Evolutionary conservation across 2,329 filamentous ascomycete species (phyloP), one percentile per base, ranked within the genome.

Genomic region (Alternaria panax): DNA sequence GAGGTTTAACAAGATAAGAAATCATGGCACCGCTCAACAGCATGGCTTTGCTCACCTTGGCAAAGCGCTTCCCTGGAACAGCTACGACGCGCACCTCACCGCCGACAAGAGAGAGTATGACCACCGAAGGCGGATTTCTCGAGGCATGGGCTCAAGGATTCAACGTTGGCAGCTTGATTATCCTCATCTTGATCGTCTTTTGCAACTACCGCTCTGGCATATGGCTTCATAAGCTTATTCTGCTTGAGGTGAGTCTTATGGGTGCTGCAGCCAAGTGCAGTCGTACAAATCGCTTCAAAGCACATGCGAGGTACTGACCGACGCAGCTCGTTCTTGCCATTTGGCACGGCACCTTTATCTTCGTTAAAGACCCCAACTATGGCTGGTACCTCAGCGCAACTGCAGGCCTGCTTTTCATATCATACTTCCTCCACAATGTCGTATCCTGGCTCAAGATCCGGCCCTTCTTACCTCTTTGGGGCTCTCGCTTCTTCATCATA

Each of bases 61-160:
- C 43, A 22, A 73, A 68, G 54, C 69, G 72, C 20, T 51, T 60
- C 14, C 64, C 69, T 28, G 50, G 61, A 18, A 63, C 67, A 7
- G 57, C 55, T n/a, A 66, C 69, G 7, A 68, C 68, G 22, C 65
- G 65, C 14, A 73, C 68, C 8, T 69, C 70, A 43, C 68, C 71
- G 16, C 72, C 74, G 2, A 75, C 69, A 16, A 62, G 72, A 41
- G 56, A 57, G 3, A 72, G 69, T 28, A 59, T 77, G 40, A 65
- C 63, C 3, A 62, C 59, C 2, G 70, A 75, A 42, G 74, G 72
- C 43, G 72, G 71, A 0, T 70, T 74, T 45, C 54, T 77, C 24
- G 75, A 77, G 46, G 74, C 74, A 20, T 77, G 74, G 75, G 74
- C 74, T 12, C 72, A 77, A 61, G 75, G 75, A n/a, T 77, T 75